These are phyloP conservation scores for Rhizopus microsporus DNA, from an alignment of 371 early-diverging fungal species.

Conservation along the genomic window DNA sequence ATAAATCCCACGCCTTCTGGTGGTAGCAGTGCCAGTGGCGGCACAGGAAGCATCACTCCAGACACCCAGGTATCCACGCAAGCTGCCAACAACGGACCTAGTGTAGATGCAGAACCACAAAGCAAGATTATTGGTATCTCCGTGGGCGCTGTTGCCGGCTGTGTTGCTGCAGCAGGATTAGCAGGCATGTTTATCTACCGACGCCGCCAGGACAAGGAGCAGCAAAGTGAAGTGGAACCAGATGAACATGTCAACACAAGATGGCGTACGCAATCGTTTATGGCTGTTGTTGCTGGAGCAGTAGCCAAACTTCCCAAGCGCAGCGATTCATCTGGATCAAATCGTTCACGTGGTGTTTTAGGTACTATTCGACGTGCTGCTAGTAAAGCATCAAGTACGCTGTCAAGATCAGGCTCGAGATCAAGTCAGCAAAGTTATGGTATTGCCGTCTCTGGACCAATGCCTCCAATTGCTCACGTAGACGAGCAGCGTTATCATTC, in stretches of 20 bases:
- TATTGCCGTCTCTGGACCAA: constrained; percentile 28
- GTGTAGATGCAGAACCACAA: constrained; percentile 22
- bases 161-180: constrained; percentile 44
- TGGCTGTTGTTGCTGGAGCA: constrained; percentile 41
- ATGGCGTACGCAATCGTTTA: constrained; percentile 38
- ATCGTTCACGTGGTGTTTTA: constrained; percentile 20
- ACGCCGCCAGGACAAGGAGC: constrained; percentile 27
- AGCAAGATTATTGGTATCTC: constrained; percentile 37
- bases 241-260: constrained; percentile 33
- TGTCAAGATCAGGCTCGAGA: constrained; percentile 15
- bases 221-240: constrained; percentile 20
- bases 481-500: constrained; percentile 12
- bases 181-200: constrained; percentile 42
- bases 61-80: constrained; percentile 17
- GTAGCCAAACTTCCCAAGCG: constrained; percentile 38
- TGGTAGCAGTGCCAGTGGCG: not conserved
- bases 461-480: constrained; percentile 28
- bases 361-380: constrained; percentile 33
- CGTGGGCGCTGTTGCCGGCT: constrained; percentile 37
- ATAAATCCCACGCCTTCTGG: not conserved
- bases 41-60: not conserved
- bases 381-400: constrained; percentile 28
- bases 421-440: constrained; percentile 32
- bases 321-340: constrained; percentile 17
- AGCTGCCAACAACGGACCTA: constrained; percentile 12